A percentile compares a stretch with the other conserved stretches of the same genome.
These are phyloP conservation scores for Leccinum subtestaceum DNA, from an alignment of 768 basidiomycete species.

Conservation along the genomic window DNA sequence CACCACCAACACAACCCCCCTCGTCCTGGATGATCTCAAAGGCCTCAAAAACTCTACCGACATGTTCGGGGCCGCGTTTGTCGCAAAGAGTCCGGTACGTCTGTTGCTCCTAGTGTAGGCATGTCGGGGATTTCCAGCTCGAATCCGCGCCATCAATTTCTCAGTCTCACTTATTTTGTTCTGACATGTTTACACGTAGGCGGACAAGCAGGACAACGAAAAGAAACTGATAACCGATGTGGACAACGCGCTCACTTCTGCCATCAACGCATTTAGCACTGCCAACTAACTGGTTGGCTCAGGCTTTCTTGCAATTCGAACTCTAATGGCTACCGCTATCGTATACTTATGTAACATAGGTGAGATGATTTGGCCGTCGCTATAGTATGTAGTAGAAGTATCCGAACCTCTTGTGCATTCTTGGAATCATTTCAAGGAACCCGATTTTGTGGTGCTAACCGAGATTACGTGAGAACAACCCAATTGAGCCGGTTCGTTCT, in stretches of 20 bases:
- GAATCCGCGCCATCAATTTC: background rate
- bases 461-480: too few species aligned
- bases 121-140: background rate
- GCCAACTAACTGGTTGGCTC: background rate
- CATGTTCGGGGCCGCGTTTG: background rate
- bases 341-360: background rate
- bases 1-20: fast-evolving
- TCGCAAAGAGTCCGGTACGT: conserved; percentile 2
- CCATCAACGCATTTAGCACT: background rate
- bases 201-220: background rate
- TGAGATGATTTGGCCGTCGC: background rate
- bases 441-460: too few species aligned
- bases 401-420: background rate
- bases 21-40: background rate
- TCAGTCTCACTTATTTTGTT: background rate
- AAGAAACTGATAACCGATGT: background rate
- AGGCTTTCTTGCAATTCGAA: background rate
- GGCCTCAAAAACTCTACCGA: background rate
- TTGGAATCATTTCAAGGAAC: too few species aligned
- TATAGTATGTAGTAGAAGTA: too few species aligned
- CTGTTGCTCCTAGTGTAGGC: background rate
- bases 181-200: background rate
- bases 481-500: too few species aligned
- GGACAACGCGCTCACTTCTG: background rate
- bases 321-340: background rate